phyloP scores from a whole-genome alignment of 139 green algal species.

The Limnomonas spitsbergensis region DNA sequence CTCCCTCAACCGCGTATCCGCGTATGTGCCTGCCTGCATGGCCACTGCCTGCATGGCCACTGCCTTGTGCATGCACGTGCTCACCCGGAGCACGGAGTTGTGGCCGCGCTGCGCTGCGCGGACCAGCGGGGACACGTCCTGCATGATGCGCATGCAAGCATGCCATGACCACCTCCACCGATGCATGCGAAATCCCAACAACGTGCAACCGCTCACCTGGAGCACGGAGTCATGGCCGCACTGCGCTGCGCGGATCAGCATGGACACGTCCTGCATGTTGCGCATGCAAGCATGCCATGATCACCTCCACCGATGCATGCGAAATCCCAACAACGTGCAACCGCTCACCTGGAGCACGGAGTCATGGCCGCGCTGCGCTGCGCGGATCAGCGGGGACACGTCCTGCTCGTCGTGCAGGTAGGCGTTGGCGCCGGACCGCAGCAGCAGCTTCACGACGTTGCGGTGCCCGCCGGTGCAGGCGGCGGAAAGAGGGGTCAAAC shows the following conservation, averaged over 20 bases:
- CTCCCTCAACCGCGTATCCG: no score
- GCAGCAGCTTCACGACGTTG: not conserved
- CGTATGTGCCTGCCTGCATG: no score
- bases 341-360: not conserved
- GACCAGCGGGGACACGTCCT: not conserved
- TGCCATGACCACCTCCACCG: not conserved
- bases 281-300: not conserved
- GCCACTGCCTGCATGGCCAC: not conserved
- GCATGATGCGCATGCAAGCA: not conserved
- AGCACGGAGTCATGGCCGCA: not conserved
- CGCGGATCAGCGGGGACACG: not conserved
- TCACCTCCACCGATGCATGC: not conserved
- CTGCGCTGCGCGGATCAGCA: not conserved
- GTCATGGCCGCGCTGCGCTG: not conserved
- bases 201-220: not conserved
- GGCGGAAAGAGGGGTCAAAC: not conserved
- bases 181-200: not conserved
- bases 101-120: not conserved
- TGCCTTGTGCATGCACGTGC: not conserved
- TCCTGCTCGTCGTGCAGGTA: slow-evolving; percentile 12
- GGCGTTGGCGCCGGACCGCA: not conserved
- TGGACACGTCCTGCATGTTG: not conserved
- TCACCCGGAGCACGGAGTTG: not conserved
- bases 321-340: not conserved
- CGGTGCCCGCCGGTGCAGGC: not conserved